A percentile compares a stretch with the other conserved stretches of the same genome.
Conservation (phyloP, 2,329 filamentous ascomycete genomes). For the Cytospora schulzeri region DNA sequence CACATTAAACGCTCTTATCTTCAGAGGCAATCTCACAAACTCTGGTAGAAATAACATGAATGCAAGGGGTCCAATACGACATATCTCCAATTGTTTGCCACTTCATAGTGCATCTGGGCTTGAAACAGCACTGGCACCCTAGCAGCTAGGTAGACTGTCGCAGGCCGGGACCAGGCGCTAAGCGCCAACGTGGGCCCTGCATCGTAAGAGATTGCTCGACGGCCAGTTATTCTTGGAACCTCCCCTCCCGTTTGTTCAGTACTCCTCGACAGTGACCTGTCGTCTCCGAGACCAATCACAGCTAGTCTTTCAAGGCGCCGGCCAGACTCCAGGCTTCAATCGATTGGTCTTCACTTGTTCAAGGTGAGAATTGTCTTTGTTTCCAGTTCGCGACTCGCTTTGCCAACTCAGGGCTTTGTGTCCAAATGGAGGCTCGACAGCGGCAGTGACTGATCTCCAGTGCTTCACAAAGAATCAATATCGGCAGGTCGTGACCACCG, state of each 20-base stretch:
- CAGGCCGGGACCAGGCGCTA: background rate
- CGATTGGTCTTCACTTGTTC: constrained; percentile 9
- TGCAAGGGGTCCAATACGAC: background rate
- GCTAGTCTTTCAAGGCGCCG: constrained; percentile 8
- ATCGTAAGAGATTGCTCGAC: constrained; percentile 11
- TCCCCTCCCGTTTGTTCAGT: background rate
- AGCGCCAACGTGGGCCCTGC: constrained; percentile 12
- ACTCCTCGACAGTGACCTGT: background rate
- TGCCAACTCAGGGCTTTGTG: constrained; percentile 9
- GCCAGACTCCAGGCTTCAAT: constrained; percentile 2
- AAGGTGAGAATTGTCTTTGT: background rate
- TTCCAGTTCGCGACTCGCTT: constrained; percentile 13
- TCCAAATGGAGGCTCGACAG: background rate
- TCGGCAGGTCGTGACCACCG: background rate
- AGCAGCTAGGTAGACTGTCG: background rate
- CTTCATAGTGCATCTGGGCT: background rate
- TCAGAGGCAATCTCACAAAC: background rate
- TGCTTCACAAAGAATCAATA: constrained; percentile 11
- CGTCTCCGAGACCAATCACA: constrained; percentile 2
- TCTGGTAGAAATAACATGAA: background rate
- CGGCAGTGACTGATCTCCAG: background rate
- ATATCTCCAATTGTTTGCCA: background rate
- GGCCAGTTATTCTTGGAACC: constrained; percentile 13
- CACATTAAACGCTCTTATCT: background rate
- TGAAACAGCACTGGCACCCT: background rate